Percentiles rank a stretch among this genome's conserved stretches.
Conservation (phyloP, 495 filamentous ascomycete species). For the Aspergillus nidulans region DNA sequence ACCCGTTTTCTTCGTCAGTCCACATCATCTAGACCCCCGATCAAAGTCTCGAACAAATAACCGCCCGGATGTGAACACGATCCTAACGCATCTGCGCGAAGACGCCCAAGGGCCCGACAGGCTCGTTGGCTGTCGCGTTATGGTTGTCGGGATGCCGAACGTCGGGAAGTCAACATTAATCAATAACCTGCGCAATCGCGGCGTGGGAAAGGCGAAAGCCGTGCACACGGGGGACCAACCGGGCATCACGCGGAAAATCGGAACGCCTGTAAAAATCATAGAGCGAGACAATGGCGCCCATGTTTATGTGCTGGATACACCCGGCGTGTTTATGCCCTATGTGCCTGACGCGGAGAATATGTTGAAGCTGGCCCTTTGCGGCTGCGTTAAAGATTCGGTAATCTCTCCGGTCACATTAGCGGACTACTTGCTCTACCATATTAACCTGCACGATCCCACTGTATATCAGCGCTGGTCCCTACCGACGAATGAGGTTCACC, state of each 20-base stretch:
- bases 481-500: conserved; percentile 78
- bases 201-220: conserved; percentile 69
- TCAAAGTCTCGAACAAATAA: background rate
- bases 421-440: conserved; percentile 81
- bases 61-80: conserved; percentile 43
- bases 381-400: conserved; percentile 84
- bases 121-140: conserved; percentile 66
- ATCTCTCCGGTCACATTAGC: conserved; percentile 70
- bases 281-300: conserved; percentile 46
- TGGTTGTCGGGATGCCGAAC: conserved; percentile 97
- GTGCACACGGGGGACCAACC: conserved; percentile 80
- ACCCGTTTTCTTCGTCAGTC: conserved; percentile 61
- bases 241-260: conserved; percentile 83
- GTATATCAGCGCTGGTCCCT: conserved; percentile 60
- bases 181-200: conserved; percentile 71
- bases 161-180: conserved; percentile 86
- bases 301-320: conserved; percentile 69
- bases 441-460: conserved; percentile 59
- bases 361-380: conserved; percentile 86
- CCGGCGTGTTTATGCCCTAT: conserved; percentile 91
- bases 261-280: conserved; percentile 76
- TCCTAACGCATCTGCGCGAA: conserved; percentile 54
- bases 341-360: conserved; percentile 79
- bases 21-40: conserved; percentile 40
- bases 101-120: conserved; percentile 43